Base-by-base conservation (phyloP, 2,329 filamentous ascomycete species). In the Dryadomyces quercus-mongolicae region DNA sequence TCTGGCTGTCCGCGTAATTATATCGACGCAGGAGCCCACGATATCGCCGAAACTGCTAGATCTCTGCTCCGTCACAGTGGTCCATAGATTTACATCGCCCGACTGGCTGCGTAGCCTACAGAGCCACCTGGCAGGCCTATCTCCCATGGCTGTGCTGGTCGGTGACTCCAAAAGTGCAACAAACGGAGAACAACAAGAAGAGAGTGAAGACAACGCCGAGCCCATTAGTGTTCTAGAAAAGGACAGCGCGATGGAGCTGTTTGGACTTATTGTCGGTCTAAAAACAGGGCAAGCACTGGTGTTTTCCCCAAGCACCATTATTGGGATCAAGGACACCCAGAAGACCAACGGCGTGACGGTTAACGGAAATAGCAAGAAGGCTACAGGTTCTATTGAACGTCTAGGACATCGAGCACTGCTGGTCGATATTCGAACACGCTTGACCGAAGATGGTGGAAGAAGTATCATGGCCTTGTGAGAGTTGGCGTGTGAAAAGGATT, bases 11-110 rank as follows among this genome's bases (percentile, higher is more conserved):
- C 76, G 86, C 0, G 72, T 90, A 5, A 64, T 92, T 45, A 82
- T 92, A 36, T 82, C 85, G 0, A 92, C 86, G 0, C 86, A 93
- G 62, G 87, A 92, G 61, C 87, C 86, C 0, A 88, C 84, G 0
- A 74, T 91, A 4, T 84, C 82, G 0, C 79, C 81, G 0, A 74
- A 75, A 16, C 73, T 93, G 0, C 73, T 92, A 0, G 85, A 88
- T 53, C 70, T 92, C 0, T 89, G 83, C 64, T 82, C 80, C 1
- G 69, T 86, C n/a, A 85, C 81, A 0, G 73, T 90, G 16, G 80
- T 90, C 0, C 86, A 91, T 62, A 75, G 83, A 0, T 91, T 91
- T 65, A 81, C 49, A 0, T 68, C 64, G 18, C 67, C 67, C 0
- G 64, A 66, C 50, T 68, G 65, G 66, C 60, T 67, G 18, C 56